Percentiles rank a stretch among this genome's conserved stretches.
These are phyloP conservation scores for Penicillium goetzii DNA, from an alignment of 495 filamentous ascomycete genomes.

Conservation along the genomic window DNA sequence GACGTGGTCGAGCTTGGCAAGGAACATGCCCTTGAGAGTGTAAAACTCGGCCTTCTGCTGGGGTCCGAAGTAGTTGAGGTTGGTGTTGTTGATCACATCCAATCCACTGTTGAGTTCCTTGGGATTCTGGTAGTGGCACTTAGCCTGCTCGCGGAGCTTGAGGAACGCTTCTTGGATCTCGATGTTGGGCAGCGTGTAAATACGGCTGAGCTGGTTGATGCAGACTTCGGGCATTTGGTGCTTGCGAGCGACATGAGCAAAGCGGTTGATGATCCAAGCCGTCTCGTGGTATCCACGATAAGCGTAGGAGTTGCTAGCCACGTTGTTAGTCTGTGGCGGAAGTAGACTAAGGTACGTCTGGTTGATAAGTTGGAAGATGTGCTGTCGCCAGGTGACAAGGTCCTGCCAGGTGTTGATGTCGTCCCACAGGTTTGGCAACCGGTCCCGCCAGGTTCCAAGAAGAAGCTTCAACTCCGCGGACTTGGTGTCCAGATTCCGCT, in stretches of 20 bases:
- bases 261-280: conserved; percentile 99
- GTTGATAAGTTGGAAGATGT: conserved; percentile 98
- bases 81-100: conserved; percentile 99
- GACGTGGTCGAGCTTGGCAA: conserved; percentile 86
- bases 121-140: conserved; percentile 96
- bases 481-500: conserved; percentile 85
- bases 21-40: conserved; percentile 99
- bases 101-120: conserved; percentile 87
- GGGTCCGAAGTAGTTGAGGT: conserved; percentile 94
- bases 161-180: conserved; percentile 99
- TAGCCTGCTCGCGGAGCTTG: conserved; percentile 94
- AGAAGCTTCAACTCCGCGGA: conserved; percentile 94
- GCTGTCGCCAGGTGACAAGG: conserved; percentile 97
- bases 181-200: conserved; percentile 98
- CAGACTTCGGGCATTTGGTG: conserved; percentile 97
- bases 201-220: conserved; percentile 93
- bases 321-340: conserved; percentile 76
- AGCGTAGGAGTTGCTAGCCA: conserved; percentile 84
- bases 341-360: conserved; percentile 85
- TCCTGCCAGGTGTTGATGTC: conserved; percentile 99
- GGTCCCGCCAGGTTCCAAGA: conserved; percentile 92
- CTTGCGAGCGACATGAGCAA: conserved; percentile 96
- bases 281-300: conserved; percentile 98
- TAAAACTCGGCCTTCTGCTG: conserved; percentile 99
- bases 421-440: conserved; percentile 97